phyloP scores from a whole-genome alignment of 2,329 filamentous ascomycete genomes.

The Ceratocystis variospora region DNA sequence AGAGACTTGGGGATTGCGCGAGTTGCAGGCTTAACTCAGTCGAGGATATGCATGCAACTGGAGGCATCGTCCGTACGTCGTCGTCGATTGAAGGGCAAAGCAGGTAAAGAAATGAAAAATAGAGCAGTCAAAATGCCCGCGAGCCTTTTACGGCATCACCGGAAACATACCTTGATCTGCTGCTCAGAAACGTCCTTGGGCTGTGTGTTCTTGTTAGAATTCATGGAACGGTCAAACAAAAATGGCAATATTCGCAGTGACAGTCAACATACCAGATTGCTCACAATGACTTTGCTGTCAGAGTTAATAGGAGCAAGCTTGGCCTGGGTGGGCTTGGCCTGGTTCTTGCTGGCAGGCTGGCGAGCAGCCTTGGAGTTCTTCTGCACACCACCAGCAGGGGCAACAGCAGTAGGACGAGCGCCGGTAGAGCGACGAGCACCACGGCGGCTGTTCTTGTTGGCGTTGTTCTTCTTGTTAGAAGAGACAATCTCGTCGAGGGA shows the following conservation, averaged over 20 bases:
- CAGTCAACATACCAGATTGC: conserved; percentile 68
- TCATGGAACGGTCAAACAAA: not conserved
- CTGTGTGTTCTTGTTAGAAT: conserved; percentile 43
- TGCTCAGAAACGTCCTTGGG: conserved; percentile 90
- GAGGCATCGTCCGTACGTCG: conserved; percentile 18
- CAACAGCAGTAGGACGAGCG: conserved; percentile 39
- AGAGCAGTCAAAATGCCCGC: conserved; percentile 20
- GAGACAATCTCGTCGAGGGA: conserved; percentile 96
- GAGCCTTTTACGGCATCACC: conserved; percentile 37
- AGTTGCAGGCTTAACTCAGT: not conserved
- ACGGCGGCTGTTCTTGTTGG: conserved; percentile 43
- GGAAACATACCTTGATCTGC: conserved; percentile 99
- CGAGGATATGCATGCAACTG: not conserved
- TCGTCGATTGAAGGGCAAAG: conserved; percentile 11
- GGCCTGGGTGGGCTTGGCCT: conserved; percentile 35
- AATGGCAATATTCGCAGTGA: not conserved
- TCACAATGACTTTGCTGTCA: conserved; percentile 96
- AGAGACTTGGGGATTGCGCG: not conserved
- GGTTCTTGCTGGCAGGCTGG: conserved; percentile 35
- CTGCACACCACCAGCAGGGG: conserved; percentile 73
- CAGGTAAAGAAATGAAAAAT: conserved; percentile 16
- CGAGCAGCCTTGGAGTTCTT: conserved; percentile 57
- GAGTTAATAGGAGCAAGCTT: conserved; percentile 48
- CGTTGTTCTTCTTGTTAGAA: conserved; percentile 48
- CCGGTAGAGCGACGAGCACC: conserved; percentile 38